Evolutionary conservation across 495 filamentous ascomycete genomes (phyloP).

Genomic region (Talaromyces liani): DNA sequence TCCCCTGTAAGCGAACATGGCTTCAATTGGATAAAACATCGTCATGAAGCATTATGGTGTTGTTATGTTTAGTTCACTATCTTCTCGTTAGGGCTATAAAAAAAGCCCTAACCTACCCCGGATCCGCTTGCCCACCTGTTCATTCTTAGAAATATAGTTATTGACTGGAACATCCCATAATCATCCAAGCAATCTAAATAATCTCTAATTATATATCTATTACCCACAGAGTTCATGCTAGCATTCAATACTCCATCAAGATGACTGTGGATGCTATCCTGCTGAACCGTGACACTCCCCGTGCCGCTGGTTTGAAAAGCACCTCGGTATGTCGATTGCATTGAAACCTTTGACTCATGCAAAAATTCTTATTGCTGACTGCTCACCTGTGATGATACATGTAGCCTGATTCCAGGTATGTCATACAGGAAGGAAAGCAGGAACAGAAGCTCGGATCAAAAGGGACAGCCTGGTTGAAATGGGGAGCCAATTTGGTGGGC

Average conservation of each 20-base stretch:
- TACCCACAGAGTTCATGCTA: not conserved
- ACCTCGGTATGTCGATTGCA: too few species aligned
- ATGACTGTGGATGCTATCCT: not conserved
- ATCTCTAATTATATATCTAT: not conserved
- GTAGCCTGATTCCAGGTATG: too few species aligned
- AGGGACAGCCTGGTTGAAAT: too few species aligned
- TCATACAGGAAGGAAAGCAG: too few species aligned
- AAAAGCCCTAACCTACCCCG: not conserved
- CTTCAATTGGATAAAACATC: not conserved
- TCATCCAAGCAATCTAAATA: not conserved
- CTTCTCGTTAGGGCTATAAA: not conserved
- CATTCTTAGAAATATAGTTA: not conserved
- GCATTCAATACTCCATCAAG: not conserved
- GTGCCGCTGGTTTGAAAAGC: too few species aligned
- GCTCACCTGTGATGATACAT: too few species aligned
- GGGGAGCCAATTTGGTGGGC: too few species aligned
- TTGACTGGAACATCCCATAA: not conserved
- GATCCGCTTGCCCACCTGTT: not conserved
- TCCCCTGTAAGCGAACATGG: not conserved
- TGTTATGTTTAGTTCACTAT: not conserved
- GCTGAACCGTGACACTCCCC: not conserved
- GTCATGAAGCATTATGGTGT: not conserved
- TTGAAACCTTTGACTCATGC: too few species aligned
- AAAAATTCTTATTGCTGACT: too few species aligned
- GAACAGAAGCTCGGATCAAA: too few species aligned